Percentiles rank a stretch among this genome's conserved stretches.
phyloP scores from a whole-genome alignment of 345 rosid species.

The Eucalyptus marginata region DNA sequence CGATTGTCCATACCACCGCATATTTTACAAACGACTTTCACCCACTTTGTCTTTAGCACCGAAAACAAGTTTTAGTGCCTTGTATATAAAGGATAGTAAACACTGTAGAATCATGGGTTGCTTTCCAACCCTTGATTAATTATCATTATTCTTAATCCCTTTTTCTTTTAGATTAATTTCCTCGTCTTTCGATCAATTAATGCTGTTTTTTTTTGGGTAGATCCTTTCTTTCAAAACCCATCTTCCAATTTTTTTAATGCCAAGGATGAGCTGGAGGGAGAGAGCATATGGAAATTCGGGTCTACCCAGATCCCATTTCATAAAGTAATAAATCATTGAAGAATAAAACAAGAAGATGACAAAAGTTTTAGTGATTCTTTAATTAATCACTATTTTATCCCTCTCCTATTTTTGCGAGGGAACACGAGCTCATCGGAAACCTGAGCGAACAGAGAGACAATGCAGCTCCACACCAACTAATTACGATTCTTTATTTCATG shows the following conservation, averaged over 20 bases:
- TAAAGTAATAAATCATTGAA: slow-evolving; percentile 38
- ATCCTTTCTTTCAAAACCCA: neutral
- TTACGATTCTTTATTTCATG: neutral
- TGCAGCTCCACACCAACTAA: neutral
- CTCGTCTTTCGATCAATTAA: neutral
- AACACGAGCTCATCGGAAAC: neutral
- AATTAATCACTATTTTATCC: neutral
- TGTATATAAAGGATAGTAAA: neutral
- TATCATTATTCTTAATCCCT: neutral
- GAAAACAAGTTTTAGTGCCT: neutral
- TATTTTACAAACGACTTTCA: neutral
- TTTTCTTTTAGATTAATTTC: neutral
- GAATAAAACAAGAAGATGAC: slow-evolving; percentile 69
- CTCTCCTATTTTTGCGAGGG: neutral
- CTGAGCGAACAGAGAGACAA: slow-evolving; percentile 5
- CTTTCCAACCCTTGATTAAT: neutral
- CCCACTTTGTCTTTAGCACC: neutral
- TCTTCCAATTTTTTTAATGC: slow-evolving; percentile 1
- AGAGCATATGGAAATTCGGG: slow-evolving; percentile 28
- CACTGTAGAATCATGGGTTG: neutral
- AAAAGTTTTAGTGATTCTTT: slow-evolving; percentile 19
- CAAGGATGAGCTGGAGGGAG: slow-evolving; percentile 39
- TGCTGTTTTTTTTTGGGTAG: neutral
- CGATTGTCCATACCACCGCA: neutral
- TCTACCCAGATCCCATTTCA: slow-evolving; percentile 26